Evolutionary conservation across 257 asterid species (phyloP).

Genomic region (Solanum bulbocastanum): DNA sequence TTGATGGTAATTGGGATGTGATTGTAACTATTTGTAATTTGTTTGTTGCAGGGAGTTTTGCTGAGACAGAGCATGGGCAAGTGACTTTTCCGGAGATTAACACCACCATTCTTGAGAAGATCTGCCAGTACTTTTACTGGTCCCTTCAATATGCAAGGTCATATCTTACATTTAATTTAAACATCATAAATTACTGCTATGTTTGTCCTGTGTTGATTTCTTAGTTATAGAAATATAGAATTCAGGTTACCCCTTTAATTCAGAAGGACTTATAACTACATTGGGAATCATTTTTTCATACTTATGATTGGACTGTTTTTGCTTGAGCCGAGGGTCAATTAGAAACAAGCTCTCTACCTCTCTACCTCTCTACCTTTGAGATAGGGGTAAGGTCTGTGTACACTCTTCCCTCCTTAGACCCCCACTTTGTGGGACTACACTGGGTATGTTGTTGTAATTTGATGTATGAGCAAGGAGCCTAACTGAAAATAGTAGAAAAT

Average conservation of each 20-base stretch:
- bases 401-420: not conserved
- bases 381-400: not conserved
- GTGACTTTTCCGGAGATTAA: slow-evolving; percentile 92
- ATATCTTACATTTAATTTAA: not conserved
- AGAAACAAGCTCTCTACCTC: not conserved
- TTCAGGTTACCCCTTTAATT: not conserved
- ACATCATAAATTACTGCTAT: not conserved
- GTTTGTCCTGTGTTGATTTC: not conserved
- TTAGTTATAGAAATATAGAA: not conserved
- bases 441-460: not conserved
- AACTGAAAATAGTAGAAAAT: not conserved
- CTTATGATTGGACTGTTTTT: not conserved
- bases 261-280: not conserved
- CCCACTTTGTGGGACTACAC: not conserved
- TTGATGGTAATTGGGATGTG: not conserved
- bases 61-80: slow-evolving; percentile 74
- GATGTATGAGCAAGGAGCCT: not conserved
- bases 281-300: not conserved
- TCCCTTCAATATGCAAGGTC: slow-evolving; percentile 95
- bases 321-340: not conserved
- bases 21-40: not conserved
- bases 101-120: slow-evolving; percentile 82
- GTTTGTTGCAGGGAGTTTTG: slow-evolving; percentile 52
- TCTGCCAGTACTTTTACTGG: slow-evolving; percentile 96
- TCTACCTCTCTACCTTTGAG: not conserved